These are phyloP conservation scores for Paecilomyces sp. DNA, from an alignment of 2,329 filamentous ascomycete species.

Conservation along the genomic window DNA sequence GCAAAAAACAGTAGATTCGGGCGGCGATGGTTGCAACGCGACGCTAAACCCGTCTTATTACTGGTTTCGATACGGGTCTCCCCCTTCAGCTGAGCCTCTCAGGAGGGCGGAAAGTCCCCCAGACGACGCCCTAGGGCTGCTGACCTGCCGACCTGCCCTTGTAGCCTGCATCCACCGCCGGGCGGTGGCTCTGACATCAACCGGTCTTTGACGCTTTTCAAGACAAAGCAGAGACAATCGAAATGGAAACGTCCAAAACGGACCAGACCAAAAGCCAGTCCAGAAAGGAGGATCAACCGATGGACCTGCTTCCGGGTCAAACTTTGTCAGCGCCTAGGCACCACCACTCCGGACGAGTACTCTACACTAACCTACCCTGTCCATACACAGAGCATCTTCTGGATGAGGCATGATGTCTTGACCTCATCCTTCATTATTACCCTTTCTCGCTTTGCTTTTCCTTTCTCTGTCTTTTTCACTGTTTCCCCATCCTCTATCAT, in stretches of 20 bases:
- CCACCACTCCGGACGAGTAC: background rate
- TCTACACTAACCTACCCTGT: background rate
- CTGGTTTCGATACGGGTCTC: background rate
- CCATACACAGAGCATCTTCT: background rate
- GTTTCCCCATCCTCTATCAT: background rate
- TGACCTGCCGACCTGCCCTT: slow-evolving; percentile 1
- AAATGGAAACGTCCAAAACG: background rate
- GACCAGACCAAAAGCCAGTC: background rate
- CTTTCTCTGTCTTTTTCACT: slow-evolving; percentile 1
- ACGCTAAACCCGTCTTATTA: background rate
- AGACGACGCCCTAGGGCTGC: background rate
- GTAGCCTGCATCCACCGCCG: background rate
- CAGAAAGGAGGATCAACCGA: slow-evolving; percentile 3
- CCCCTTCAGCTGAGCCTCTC: background rate
- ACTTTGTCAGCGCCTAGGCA: slow-evolving; percentile 1
- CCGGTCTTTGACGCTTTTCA: slow-evolving; percentile 4
- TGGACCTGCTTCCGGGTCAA: slow-evolving; percentile 3
- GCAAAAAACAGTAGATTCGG: background rate
- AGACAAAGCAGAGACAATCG: slow-evolving; percentile 1
- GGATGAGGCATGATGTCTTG: background rate
- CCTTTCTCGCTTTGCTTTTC: slow-evolving; percentile 5
- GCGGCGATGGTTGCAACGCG: slow-evolving; percentile 1
- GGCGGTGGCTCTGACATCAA: slow-evolving; percentile 2
- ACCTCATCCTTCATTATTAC: slow-evolving; percentile 3
- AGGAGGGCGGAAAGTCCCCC: background rate